A percentile compares a stretch with the other conserved stretches of the same genome.
phyloP scores from a whole-genome alignment of 176 grass and related monocot species.

The Paspalum notatum region DNA sequence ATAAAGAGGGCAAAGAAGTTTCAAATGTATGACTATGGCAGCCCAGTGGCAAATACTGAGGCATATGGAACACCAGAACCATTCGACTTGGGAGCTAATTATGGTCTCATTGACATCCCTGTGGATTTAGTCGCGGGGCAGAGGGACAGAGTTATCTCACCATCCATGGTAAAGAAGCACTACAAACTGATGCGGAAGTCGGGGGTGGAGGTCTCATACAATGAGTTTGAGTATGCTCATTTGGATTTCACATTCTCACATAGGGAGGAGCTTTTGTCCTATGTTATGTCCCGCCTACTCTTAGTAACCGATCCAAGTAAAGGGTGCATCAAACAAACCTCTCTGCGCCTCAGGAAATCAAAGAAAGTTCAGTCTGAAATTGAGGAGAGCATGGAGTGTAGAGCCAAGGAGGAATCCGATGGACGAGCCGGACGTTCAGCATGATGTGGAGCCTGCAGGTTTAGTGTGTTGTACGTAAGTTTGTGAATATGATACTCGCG shows the following conservation, averaged over 20 bases:
- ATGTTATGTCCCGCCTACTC: conserved; percentile 79
- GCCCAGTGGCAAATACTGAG: conserved; percentile 65
- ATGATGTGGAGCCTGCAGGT: background rate
- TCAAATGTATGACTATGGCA: conserved; percentile 96
- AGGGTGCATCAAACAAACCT: conserved; percentile 43
- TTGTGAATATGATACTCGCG: conserved; percentile 40
- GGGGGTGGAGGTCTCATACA: conserved; percentile 79
- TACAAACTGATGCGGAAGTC: conserved; percentile 76
- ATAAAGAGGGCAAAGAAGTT: conserved; percentile 81
- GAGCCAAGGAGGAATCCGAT: conserved; percentile 15
- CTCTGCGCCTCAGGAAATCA: conserved; percentile 50
- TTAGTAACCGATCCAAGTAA: conserved; percentile 48
- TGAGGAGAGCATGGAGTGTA: background rate
- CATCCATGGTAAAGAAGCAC: conserved; percentile 95
- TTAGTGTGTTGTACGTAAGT: conserved; percentile 11
- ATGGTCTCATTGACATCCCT: conserved; percentile 79
- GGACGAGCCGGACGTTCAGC: background rate
- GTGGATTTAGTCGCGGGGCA: conserved; percentile 84
- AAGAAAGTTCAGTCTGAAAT: conserved; percentile 48
- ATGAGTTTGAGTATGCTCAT: conserved; percentile 97
- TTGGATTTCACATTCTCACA: conserved; percentile 99
- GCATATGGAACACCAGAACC: conserved; percentile 83
- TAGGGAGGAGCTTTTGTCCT: conserved; percentile 86
- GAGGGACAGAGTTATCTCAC: conserved; percentile 79
- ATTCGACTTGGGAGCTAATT: conserved; percentile 73